Evolutionary conservation across 495 filamentous ascomycete genomes (phyloP).

Genomic region (Niebla homalea): DNA sequence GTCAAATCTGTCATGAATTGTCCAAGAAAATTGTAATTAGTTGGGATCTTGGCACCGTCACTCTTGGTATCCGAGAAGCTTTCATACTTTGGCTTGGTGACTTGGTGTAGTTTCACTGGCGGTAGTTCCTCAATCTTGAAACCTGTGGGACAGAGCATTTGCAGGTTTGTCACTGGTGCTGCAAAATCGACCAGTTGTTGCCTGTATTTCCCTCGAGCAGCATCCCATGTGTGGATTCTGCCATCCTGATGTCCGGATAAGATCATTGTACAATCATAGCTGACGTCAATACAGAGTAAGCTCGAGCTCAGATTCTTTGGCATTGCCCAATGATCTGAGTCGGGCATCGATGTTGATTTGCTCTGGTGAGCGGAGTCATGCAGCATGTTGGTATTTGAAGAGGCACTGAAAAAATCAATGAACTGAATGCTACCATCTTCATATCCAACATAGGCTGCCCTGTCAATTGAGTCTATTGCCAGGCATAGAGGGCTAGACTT

Average conservation of each 20-base stretch:
- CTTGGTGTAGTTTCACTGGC: conserved; percentile 39
- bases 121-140: conserved; percentile 30
- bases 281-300: conserved; percentile 49
- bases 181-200: conserved; percentile 53
- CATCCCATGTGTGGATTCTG: conserved; percentile 68
- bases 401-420: conserved; percentile 59
- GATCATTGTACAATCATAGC: conserved; percentile 69
- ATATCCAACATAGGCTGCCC: conserved; percentile 69
- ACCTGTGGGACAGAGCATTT: conserved; percentile 49
- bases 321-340: conserved; percentile 45
- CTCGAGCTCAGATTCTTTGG: conserved; percentile 47
- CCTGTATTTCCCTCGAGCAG: conserved; percentile 48
- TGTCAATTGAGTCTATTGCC: conserved; percentile 67
- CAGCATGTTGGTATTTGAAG: conserved; percentile 35
- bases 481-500: conserved; percentile 57
- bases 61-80: conserved; percentile 30
- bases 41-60: conserved; percentile 40
- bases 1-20: conserved; percentile 36
- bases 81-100: conserved; percentile 60
- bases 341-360: conserved; percentile 44
- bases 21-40: conserved; percentile 53
- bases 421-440: conserved; percentile 73
- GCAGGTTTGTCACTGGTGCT: conserved; percentile 66
- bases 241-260: conserved; percentile 73
- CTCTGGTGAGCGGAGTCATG: conserved; percentile 40